These are phyloP conservation scores for Hirschfeldia incana DNA, from an alignment of 345 rosid genomes.

Conservation along the genomic window DNA sequence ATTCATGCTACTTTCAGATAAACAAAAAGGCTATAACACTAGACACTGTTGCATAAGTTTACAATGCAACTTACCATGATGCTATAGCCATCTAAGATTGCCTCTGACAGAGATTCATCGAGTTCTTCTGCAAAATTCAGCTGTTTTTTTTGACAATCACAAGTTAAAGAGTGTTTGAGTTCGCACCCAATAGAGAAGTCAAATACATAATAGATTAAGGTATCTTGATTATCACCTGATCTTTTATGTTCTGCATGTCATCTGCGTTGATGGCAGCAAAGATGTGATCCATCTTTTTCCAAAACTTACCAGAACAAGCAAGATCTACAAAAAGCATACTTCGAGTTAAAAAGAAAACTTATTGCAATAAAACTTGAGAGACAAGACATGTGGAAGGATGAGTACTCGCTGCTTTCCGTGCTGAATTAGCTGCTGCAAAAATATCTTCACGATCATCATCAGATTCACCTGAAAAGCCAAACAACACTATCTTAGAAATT, in stretches of 20 bases:
- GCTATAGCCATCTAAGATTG: constrained; percentile 49
- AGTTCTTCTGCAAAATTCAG: constrained; percentile 70
- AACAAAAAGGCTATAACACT: constrained; percentile 16
- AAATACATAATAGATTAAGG: neutral
- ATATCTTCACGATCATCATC: constrained; percentile 87
- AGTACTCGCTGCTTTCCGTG: constrained; percentile 70
- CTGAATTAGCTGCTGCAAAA: constrained; percentile 78
- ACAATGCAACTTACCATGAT: constrained; percentile 52
- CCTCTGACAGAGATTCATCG: constrained; percentile 61
- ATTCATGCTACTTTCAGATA: constrained; percentile 7
- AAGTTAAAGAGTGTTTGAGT: constrained; percentile 9
- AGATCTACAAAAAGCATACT: constrained; percentile 49
- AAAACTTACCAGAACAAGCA: constrained; percentile 71
- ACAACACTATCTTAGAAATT: neutral
- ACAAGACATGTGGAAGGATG: constrained; percentile 30
- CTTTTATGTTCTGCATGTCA: constrained; percentile 66
- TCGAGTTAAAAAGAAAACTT: constrained; percentile 16
- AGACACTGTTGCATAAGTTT: constrained; percentile 9
- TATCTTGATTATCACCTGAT: constrained; percentile 59
- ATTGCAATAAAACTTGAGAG: constrained; percentile 20
- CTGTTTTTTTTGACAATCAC: constrained; percentile 44
- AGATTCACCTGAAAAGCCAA: constrained; percentile 65
- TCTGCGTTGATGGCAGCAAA: constrained; percentile 66
- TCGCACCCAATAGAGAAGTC: constrained; percentile 17
- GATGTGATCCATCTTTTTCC: constrained; percentile 84